A percentile compares a stretch with the other conserved stretches of the same genome.
phyloP scores from a whole-genome alignment of 164 flowering plant species.

The Vitis amurensis region DNA sequence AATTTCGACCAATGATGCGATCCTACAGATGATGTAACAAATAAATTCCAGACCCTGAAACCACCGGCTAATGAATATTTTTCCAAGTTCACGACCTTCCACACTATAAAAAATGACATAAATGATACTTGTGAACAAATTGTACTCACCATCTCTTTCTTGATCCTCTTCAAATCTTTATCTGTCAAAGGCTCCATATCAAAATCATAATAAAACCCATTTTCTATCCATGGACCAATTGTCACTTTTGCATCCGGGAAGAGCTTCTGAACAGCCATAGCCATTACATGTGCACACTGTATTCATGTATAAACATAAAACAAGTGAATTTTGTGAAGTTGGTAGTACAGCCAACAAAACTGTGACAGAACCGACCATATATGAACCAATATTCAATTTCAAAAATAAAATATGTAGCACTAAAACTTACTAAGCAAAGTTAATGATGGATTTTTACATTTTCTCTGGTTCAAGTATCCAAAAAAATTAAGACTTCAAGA shows the following conservation, averaged over 20 bases:
- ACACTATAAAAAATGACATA: background rate
- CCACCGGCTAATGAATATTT: conserved; percentile 42
- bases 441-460: no score
- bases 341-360: no score
- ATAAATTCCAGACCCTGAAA: conserved; percentile 54
- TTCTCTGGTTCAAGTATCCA: no score
- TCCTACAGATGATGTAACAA: conserved; percentile 87
- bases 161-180: conserved; percentile 84
- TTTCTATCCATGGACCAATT: conserved; percentile 96
- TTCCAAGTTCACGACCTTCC: conserved; percentile 17
- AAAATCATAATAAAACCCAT: conserved; percentile 94
- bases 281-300: conserved; percentile 99
- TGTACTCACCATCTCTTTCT: conserved; percentile 90
- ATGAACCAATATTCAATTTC: no score
- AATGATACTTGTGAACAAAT: background rate
- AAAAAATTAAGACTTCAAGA: no score
- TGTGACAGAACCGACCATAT: no score
- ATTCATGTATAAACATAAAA: conserved; percentile 11
- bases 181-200: conserved; percentile 93
- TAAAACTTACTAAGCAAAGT: no score
- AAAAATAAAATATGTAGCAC: no score
- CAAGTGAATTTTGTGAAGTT: background rate
- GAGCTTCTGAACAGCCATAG: conserved; percentile 97
- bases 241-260: conserved; percentile 93
- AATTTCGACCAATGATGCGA: conserved; percentile 74